These are phyloP conservation scores for Lachnellula subtilissima DNA, from an alignment of 2,329 filamentous ascomycete genomes.

Conservation along the genomic window DNA sequence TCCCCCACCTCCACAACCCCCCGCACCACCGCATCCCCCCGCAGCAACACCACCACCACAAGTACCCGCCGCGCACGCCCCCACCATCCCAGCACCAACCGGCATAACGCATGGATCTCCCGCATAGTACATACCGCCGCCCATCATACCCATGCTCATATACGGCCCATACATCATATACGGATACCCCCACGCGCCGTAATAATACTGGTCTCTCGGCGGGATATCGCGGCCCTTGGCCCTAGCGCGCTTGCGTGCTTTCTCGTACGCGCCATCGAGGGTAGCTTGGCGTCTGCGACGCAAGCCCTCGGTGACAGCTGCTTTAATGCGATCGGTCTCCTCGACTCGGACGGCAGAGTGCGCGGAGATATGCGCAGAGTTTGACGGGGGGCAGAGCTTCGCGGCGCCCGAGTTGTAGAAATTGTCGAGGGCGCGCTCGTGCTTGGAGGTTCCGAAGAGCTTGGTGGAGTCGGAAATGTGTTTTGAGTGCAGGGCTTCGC, in stretches of 20 bases:
- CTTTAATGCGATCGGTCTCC: constrained; percentile 16
- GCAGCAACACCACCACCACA: constrained; percentile 39
- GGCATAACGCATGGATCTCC: constrained; percentile 37
- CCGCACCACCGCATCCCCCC: constrained; percentile 39
- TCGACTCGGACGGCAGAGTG: constrained; percentile 59
- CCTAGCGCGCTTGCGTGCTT: constrained; percentile 45
- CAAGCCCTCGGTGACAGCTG: constrained; percentile 23
- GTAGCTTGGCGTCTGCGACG: constrained; percentile 33
- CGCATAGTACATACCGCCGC: constrained; percentile 41
- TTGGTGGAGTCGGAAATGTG: constrained; percentile 45
- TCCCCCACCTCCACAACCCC: constrained; percentile 18
- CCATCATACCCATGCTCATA: constrained; percentile 37
- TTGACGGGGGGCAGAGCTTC: constrained; percentile 48
- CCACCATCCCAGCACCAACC: constrained; percentile 35
- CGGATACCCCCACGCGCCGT: constrained; percentile 41
- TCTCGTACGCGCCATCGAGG: constrained; percentile 53
- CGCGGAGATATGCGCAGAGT: constrained; percentile 65
- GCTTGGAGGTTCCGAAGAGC: constrained; percentile 42
- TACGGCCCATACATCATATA: constrained; percentile 48
- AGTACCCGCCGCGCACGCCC: constrained; percentile 43
- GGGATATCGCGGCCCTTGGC: constrained; percentile 47
- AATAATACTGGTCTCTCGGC: constrained; percentile 44
- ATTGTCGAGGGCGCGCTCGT: constrained; percentile 42
- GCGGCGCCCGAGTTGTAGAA: constrained; percentile 47
- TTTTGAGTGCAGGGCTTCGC: constrained; percentile 60